These are phyloP conservation scores for Sclerotinia spermophila DNA, from an alignment of 2,329 filamentous ascomycete species.

Conservation along the genomic window DNA sequence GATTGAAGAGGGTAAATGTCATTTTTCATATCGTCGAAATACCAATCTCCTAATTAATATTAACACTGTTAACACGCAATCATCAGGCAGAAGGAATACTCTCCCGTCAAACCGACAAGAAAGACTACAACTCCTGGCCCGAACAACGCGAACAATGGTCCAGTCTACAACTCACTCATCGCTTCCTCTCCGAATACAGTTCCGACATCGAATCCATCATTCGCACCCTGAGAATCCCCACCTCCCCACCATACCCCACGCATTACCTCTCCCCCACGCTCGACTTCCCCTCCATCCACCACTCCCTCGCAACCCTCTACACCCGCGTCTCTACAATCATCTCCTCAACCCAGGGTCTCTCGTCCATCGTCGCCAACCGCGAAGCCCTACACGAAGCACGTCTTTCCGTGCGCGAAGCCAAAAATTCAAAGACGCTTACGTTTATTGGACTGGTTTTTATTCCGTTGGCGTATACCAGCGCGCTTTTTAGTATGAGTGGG, in stretches of 20 bases:
- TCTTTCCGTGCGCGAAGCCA: background rate
- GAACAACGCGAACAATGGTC: slow-evolving; percentile 7
- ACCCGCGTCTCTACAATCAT: background rate
- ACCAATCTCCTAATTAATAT: no score
- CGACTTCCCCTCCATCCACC: background rate
- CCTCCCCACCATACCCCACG: background rate
- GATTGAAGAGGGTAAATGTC: background rate
- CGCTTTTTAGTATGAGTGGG: slow-evolving; percentile 14
- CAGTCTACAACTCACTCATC: background rate
- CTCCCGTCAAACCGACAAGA: background rate
- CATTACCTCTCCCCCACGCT: background rate
- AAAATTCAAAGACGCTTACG: background rate
- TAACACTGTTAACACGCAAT: background rate
- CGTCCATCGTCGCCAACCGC: background rate
- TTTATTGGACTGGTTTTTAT: slow-evolving; percentile 5
- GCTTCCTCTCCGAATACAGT: slow-evolving; percentile 4
- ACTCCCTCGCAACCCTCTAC: background rate
- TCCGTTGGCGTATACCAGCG: background rate
- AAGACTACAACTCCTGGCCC: background rate
- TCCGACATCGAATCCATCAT: background rate
- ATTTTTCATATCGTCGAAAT: no score
- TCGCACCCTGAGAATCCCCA: background rate
- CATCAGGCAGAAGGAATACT: background rate
- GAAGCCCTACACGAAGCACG: slow-evolving; percentile 1
- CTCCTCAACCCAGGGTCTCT: background rate